Base-by-base conservation (phyloP, 2,329 filamentous ascomycete species). In the Leptographium flavum region DNA sequence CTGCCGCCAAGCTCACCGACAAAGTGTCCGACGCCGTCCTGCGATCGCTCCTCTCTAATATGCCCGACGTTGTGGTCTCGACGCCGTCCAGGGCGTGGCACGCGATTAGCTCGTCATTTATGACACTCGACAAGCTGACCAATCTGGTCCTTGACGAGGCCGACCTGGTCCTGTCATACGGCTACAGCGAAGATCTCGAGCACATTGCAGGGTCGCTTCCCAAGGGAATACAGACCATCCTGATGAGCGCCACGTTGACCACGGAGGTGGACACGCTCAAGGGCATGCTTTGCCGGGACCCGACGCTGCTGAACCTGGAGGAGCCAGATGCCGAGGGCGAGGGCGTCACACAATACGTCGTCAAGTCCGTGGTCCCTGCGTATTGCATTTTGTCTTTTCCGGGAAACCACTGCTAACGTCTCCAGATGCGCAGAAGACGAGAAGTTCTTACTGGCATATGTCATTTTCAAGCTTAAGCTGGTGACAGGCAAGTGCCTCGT, bases 181-280 rank as follows among this genome's bases (percentile, higher is more conserved):
- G 88, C 41, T 94, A 95, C 59, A 82, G 90, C 47, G 84, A 94
- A 48, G 92, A 96, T 55, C 72, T 98, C 49, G 76, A 87, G 56
- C 82, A 77, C 53, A 71, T 98, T 30, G 73, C 87, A 0, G 78
- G 82, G 53, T 74, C 79, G 2, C 69, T 96, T 21, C 88, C 90
- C 1, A 84, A 84, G 58, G 84, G 84, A 2, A 76, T 94, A 0
- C 92, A 98, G 65, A 88, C 87, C 2, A 81, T 92, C 56, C 73
- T 98, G 58, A 94, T 94, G 79, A 94, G 87, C 53, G 92, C 92
- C 7, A 98, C 92, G 0, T 70, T 98, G 44, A 88, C 84, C 5
- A 51, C 52, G 2, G 92, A 98, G 56, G 79, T 96, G 4, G 83
- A 95, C 53, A 81, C 78, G 1, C 63, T 98, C 47, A 92, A 92